Base-by-base conservation (phyloP, 2,329 filamentous ascomycete genomes). In the Fusarium humuli region DNA sequence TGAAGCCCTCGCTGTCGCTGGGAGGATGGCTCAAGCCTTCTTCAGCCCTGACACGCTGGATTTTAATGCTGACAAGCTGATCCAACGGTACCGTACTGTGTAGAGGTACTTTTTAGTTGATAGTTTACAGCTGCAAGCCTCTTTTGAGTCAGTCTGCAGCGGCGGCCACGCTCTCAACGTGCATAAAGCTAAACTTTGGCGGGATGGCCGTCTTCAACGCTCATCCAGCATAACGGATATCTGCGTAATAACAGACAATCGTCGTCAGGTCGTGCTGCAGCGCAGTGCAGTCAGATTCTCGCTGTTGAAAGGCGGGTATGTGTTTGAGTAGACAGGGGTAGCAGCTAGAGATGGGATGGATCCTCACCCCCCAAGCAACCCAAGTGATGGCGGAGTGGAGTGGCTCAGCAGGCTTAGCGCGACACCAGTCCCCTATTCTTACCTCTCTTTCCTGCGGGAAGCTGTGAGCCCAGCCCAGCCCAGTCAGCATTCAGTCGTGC, bases 371-470 rank as follows among this genome's bases (percentile, higher is more conserved):
- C 59, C 71, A 73, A 60, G 65, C 32, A 25, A 53, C 27, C 59
- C 61, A 64, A 75, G 58, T 67, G 56, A 72, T 64, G 72, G 72
- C 73, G 66, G 68, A 70, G 72, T 73, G 65, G 71, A 69, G 75
- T 77, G 75, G 75, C 75, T 77, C 74, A 77, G 75, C 75, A 71
- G 64, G 65, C 72, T 72, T 76, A 76, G 74, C 72, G 73, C 63
- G 69, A 73, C 37, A 54, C 61, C 70, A 70, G 75, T 76, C 75
- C 74, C 75, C 75, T 76, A 76, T 76, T 75, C 73, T 65, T 60
- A 69, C 67, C 59, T 64, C 61, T 67, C 61, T 48, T 48, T 63
- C 67, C 67, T 25, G 25, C 49, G 49, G 49, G 34, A 41, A 72
- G 63, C 70, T 66, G 65, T 64, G 72, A 72, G 65, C 65, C 63